Evolutionary conservation across 2,329 filamentous ascomycete species (phyloP), one percentile per base, ranked within the genome.

Genomic region (Capronia epimyces): DNA sequence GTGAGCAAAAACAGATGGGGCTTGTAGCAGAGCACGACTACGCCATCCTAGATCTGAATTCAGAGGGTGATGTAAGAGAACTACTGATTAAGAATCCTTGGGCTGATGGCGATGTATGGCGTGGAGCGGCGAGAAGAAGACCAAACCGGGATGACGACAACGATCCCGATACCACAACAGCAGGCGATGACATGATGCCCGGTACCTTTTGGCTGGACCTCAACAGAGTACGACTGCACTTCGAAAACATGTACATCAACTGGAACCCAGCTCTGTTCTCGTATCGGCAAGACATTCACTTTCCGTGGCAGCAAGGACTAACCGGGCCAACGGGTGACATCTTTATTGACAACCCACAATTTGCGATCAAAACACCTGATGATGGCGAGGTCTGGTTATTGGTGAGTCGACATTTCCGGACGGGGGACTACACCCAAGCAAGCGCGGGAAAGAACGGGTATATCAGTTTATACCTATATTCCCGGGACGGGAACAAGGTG

Each of bases 141-240:
- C 59, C 60, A 13, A 50, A 58, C 44, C 46, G 45, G 36, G 46
- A 52, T 13, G 50, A 56, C 29, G 42, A 52, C 24, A 43, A 42
- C 8, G 40, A 42, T 25, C 13, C 43, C 15, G 37, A 50, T 15
- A 37, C 32, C 31, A 44, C 44, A 24, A 43, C 16, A 34, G 37
- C 45, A 32, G 60, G 54, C 29, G 53, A 61, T 4, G 40, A 34
- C 9, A 53, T 53, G 59, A 50, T 52, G 22, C 83, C 85, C 0
- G 89, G 89, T n/a, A 88, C 86, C 1, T 94, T 95, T 64, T 97
- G 93, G 91, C 94, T 97, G 70, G 82, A 84, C 20, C 81, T 93
- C 22, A 87, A 95, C 60, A 87, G 89, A 58, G 82, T 96, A 3
- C 79, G 88, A 29, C 89, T 95, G 63, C 84, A 95, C 64, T 98